A percentile compares a stretch with the other conserved stretches of the same genome.
Conservation (phyloP, 73 alveolate genomes). For the Paramecium biaurelia region DNA sequence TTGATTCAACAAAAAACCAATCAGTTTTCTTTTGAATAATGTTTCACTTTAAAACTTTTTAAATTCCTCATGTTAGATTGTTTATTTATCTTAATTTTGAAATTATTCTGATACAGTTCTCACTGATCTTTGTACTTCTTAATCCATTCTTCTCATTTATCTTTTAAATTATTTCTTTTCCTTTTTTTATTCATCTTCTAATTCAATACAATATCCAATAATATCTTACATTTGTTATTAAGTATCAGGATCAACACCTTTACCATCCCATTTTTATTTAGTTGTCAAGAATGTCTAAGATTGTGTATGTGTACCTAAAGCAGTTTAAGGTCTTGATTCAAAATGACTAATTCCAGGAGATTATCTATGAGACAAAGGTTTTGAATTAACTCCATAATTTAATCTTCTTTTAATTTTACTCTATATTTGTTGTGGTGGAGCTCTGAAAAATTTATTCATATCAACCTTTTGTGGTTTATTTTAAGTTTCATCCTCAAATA, state of each 20-base stretch:
- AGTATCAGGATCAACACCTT: constrained; percentile 21
- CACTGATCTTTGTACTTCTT: neutral
- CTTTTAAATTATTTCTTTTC: neutral
- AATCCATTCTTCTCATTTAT: neutral
- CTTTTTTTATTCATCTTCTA: neutral
- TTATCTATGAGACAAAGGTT: constrained; percentile 26
- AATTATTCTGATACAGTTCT: constrained; percentile 1
- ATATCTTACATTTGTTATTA: neutral
- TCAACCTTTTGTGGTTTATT: neutral
- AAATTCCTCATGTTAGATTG: neutral
- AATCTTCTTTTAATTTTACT: neutral
- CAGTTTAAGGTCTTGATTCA: constrained; percentile 22
- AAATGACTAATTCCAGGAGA: constrained; percentile 29
- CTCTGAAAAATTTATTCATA: neutral
- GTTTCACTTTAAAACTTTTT: neutral
- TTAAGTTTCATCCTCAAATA: neutral
- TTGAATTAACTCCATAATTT: neutral
- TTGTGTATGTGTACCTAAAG: neutral
- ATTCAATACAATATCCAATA: neutral
- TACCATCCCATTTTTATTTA: neutral
- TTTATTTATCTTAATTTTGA: neutral
- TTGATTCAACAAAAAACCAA: neutral
- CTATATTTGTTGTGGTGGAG: neutral
- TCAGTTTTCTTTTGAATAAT: neutral
- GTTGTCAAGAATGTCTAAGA: neutral